These are phyloP conservation scores for Nothomitra cinnamomea DNA, from an alignment of 2,329 filamentous ascomycete species.

Conservation along the genomic window DNA sequence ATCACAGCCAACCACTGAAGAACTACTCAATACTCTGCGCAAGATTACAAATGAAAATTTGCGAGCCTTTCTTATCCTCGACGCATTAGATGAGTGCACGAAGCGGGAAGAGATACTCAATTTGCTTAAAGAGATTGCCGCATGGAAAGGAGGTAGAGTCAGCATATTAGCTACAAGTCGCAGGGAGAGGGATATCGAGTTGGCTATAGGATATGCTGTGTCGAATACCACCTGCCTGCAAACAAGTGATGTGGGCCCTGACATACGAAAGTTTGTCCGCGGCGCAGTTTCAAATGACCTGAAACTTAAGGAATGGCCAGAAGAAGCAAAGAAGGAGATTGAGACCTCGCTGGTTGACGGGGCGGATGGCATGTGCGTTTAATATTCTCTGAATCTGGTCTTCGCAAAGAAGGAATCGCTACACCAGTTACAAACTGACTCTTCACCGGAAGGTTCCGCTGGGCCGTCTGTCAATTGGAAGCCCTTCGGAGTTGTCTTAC, in stretches of 20 bases:
- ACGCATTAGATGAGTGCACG: too few relatives aligned
- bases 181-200: conserved; percentile 1
- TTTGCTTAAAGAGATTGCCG: background rate
- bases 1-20: too few relatives aligned
- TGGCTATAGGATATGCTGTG: background rate
- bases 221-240: background rate
- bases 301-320: conserved; percentile 4
- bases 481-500: conserved; percentile 7
- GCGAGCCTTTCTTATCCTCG: too few relatives aligned
- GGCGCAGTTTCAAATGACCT: conserved; percentile 2
- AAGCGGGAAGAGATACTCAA: conserved; percentile 2
- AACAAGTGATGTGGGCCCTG: background rate
- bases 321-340: conserved; percentile 7
- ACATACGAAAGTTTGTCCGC: conserved; percentile 6
- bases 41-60: too few relatives aligned
- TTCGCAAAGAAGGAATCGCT: too few relatives aligned
- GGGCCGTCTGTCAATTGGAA: conserved; percentile 11
- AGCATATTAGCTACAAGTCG: conserved; percentile 5
- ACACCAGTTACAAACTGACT: background rate
- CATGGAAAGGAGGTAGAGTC: background rate
- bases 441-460: conserved; percentile 9
- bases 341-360: conserved; percentile 3
- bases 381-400: background rate
- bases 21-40: too few relatives aligned
- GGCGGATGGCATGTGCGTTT: conserved; percentile 8